A percentile compares a stretch with the other conserved stretches of the same genome.
phyloP scores from a whole-genome alignment of 1,284 basidiomycete genomes.

The Cutaneotrichosporon cavernicola region DNA sequence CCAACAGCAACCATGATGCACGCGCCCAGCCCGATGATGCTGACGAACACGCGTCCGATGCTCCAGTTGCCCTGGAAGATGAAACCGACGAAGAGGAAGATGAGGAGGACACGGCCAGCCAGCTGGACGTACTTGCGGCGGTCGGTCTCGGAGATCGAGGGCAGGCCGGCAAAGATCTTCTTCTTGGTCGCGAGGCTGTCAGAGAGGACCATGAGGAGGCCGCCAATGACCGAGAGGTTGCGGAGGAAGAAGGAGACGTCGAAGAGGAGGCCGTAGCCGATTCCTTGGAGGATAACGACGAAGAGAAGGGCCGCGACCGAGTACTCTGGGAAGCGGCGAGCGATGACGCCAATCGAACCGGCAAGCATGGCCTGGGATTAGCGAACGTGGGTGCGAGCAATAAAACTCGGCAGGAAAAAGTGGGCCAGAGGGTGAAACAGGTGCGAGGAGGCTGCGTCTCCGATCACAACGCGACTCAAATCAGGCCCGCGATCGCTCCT shows the following conservation, averaged over 20 bases:
- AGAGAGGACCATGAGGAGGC: constrained; percentile 95
- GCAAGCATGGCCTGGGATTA: constrained; percentile 76
- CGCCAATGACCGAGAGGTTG: constrained; percentile 87
- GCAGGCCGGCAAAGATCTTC: constrained; percentile 87
- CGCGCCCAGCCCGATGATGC: constrained; percentile 82
- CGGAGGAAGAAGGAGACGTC: constrained; percentile 99
- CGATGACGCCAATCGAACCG: constrained; percentile 83
- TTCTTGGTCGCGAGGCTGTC: constrained; percentile 87
- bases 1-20: constrained; percentile 97
- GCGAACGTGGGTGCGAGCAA: neutral
- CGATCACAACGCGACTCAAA: neutral
- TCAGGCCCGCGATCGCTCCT: neutral
- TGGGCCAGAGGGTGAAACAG: neutral
- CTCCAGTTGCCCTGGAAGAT: constrained; percentile 91
- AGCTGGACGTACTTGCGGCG: constrained; percentile 99
- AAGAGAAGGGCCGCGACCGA: constrained; percentile 83
- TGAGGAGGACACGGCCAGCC: constrained; percentile 92
- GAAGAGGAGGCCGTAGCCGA: constrained; percentile 92
- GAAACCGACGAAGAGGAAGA: constrained; percentile 99
- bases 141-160: constrained; percentile 88
- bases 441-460: neutral
- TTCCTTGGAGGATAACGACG: constrained; percentile 92
- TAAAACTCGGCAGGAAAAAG: neutral
- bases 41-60: constrained; percentile 78
- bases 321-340: constrained; percentile 82